Conservation (phyloP, 352 stramenopile species). For the Blastocystis sp. region DNA sequence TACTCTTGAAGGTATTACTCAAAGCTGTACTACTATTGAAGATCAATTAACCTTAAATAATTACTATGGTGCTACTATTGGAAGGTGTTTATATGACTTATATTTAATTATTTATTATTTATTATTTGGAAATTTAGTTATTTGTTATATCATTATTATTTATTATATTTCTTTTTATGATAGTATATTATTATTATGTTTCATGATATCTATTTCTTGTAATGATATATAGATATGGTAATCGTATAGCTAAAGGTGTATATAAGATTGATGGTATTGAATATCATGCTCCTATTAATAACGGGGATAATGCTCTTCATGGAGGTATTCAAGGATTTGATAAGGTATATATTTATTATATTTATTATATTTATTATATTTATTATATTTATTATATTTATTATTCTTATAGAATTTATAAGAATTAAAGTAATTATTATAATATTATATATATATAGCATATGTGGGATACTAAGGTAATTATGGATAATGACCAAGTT, state of each 20-base stretch:
- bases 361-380: slow-evolving; percentile 2
- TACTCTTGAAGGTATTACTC: not conserved
- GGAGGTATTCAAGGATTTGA: slow-evolving; percentile 20
- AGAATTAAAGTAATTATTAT: not conserved
- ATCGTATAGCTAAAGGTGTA: slow-evolving; percentile 26
- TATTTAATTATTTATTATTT: not conserved
- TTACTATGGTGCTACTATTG: slow-evolving; percentile 16
- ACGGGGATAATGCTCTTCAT: slow-evolving; percentile 30
- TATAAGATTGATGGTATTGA: slow-evolving; percentile 11
- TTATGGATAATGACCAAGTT: not conserved
- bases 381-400: slow-evolving; percentile 13
- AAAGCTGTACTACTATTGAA: not conserved
- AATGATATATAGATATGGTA: slow-evolving; percentile 39
- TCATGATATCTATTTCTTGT: too few relatives aligned
- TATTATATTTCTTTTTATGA: too few relatives aligned
- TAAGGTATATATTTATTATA: not conserved
- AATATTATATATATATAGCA: too few relatives aligned
- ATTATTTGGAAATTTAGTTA: too few relatives aligned
- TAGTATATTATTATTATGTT: too few relatives aligned
- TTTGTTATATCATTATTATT: too few relatives aligned
- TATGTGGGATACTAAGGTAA: slow-evolving; percentile 18
- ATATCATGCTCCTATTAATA: slow-evolving; percentile 24
- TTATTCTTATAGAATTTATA: too few relatives aligned
- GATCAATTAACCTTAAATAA: slow-evolving; percentile 32
- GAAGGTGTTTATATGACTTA: not conserved